These are phyloP conservation scores for Cucumis cinereus DNA, from an alignment of 306 rosid genomes.

Conservation along the genomic window DNA sequence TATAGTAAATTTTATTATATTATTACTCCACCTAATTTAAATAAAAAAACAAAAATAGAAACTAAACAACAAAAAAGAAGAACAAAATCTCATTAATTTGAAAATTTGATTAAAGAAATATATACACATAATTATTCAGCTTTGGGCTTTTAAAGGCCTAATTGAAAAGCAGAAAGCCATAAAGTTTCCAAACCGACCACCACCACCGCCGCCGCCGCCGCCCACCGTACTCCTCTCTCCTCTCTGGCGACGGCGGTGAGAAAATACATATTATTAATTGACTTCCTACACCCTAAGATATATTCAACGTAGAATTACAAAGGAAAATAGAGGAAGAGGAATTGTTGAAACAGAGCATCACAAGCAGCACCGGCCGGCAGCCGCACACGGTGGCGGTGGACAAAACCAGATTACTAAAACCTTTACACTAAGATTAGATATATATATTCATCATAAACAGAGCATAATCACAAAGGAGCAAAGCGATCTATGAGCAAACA, in stretches of 20 bases:
- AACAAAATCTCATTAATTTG: neutral
- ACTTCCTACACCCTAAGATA: neutral
- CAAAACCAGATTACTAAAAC: no score
- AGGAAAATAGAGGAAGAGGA: neutral
- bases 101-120: no score
- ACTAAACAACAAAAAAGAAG: no score
- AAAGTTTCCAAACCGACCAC: neutral
- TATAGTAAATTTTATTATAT: no score
- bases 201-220: neutral
- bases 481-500: slow-evolving; percentile 83
- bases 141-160: neutral
- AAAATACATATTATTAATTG: no score
- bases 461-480: slow-evolving; percentile 43
- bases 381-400: no score
- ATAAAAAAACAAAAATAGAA: no score
- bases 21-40: no score
- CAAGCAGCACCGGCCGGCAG: no score
- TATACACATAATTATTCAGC: neutral
- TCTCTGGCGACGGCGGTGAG: neutral
- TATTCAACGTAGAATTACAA: neutral
- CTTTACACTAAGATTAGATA: no score
- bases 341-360: slow-evolving; percentile 10
- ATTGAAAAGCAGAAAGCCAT: neutral
- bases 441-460: neutral
- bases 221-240: neutral